Conservation (phyloP, 2,329 filamentous ascomycete species). For the Zymoseptoria crescenta region DNA sequence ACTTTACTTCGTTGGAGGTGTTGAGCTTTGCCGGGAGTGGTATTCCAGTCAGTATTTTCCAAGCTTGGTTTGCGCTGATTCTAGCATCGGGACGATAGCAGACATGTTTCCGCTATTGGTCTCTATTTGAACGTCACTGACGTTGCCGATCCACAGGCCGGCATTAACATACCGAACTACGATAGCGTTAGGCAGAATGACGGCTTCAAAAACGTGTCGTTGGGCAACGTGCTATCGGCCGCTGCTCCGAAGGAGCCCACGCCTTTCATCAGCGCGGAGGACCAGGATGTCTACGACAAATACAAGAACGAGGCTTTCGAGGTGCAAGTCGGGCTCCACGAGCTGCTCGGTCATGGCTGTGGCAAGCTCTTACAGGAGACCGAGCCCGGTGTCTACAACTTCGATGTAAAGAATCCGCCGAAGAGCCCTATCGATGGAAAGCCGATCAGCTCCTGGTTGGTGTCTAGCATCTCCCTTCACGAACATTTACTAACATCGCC, state of each 20-base stretch:
- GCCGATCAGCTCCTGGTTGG: constrained; percentile 63
- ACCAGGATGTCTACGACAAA: constrained; percentile 70
- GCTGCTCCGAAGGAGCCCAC: constrained; percentile 89
- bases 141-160: neutral
- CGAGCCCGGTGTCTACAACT: constrained; percentile 73
- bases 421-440: constrained; percentile 70
- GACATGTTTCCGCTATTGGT: neutral
- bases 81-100: neutral
- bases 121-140: neutral
- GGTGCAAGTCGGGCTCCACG: constrained; percentile 91
- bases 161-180: constrained; percentile 50
- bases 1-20: constrained; percentile 92
- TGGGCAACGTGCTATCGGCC: constrained; percentile 86
- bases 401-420: constrained; percentile 73
- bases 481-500: neutral
- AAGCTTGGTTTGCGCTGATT: too few relatives aligned
- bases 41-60: constrained; percentile 47
- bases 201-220: constrained; percentile 87
- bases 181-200: constrained; percentile 72
- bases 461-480: neutral
- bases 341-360: constrained; percentile 80
- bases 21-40: constrained; percentile 65
- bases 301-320: constrained; percentile 86
- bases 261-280: constrained; percentile 70
- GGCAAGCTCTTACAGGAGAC: constrained; percentile 92